A percentile compares a stretch with the other conserved stretches of the same genome.
Evolutionary conservation across 768 basidiomycete genomes (phyloP).

Genomic region (Amyloporia xantha): DNA sequence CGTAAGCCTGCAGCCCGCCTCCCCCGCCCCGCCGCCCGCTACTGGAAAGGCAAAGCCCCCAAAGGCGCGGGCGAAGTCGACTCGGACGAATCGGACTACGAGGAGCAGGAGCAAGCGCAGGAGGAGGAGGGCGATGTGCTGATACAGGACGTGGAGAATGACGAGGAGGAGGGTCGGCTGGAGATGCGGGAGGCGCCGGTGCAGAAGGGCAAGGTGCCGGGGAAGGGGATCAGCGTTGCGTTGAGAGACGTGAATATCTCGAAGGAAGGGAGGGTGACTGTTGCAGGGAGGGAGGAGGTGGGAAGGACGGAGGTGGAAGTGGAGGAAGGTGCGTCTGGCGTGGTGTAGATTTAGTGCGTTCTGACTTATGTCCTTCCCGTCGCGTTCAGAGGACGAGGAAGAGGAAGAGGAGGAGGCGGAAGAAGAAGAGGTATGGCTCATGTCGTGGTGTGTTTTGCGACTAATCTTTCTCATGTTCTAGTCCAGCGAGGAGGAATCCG

Average conservation of each 20-base stretch:
- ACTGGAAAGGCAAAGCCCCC: conserved; percentile 88
- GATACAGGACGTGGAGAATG: conserved; percentile 51
- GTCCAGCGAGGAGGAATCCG: conserved; percentile 73
- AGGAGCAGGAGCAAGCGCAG: conserved; percentile 30
- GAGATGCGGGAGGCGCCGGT: conserved; percentile 21
- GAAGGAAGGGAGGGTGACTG: conserved; percentile 70
- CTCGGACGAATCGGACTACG: conserved; percentile 59
- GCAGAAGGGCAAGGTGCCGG: conserved; percentile 21
- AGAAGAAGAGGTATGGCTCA: conserved; percentile 41
- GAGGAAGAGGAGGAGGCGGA: conserved; percentile 42
- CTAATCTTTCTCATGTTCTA: conserved; percentile 25
- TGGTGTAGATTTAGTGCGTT: neutral
- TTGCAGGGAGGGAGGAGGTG: conserved; percentile 73
- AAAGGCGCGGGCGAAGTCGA: conserved; percentile 61
- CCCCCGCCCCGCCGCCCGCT: conserved; percentile 75
- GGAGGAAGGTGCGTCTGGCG: conserved; percentile 11
- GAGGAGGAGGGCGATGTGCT: conserved; percentile 54
- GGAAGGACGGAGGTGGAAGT: conserved; percentile 50
- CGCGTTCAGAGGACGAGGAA: conserved; percentile 29
- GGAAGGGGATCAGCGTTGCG: conserved; percentile 63
- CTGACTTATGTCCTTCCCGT: neutral
- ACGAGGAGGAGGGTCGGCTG: conserved; percentile 28
- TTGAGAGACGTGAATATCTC: conserved; percentile 79
- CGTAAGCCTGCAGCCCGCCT: conserved; percentile 74
- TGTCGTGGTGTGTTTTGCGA: neutral